phyloP scores from a whole-genome alignment of 2,329 filamentous ascomycete genomes.

The Rutstroemia sp. region DNA sequence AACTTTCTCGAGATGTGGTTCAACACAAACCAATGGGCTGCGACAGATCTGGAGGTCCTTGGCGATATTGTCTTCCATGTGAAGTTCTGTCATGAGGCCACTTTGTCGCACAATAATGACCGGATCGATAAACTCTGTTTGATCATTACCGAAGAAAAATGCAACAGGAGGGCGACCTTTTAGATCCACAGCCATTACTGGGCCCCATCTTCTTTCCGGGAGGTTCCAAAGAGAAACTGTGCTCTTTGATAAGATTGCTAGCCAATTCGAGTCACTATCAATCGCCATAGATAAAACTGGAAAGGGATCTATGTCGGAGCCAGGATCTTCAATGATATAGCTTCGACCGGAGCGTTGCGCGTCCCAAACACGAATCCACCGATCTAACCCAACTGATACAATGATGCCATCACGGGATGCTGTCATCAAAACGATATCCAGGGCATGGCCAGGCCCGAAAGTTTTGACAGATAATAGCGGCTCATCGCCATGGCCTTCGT shows the following conservation, averaged over 20 bases:
- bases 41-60: conserved; percentile 43
- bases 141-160: conserved; percentile 52
- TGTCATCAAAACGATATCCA: conserved; percentile 62
- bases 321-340: conserved; percentile 32
- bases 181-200: conserved; percentile 46
- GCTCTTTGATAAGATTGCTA: conserved; percentile 54
- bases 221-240: conserved; percentile 59
- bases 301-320: conserved; percentile 39
- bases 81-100: conserved; percentile 54
- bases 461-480: conserved; percentile 53
- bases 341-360: conserved; percentile 36
- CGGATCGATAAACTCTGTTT: conserved; percentile 33
- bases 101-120: conserved; percentile 58
- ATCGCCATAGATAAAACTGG: conserved; percentile 57
- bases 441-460: conserved; percentile 53
- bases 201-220: conserved; percentile 46
- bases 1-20: conserved; percentile 33
- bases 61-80: conserved; percentile 35
- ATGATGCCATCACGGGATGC: conserved; percentile 58
- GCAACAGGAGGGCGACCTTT: conserved; percentile 52
- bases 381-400: conserved; percentile 64
- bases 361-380: conserved; percentile 60
- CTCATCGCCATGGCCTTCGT: conserved; percentile 36
- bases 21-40: conserved; percentile 38
- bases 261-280: conserved; percentile 55